phyloP scores from a whole-genome alignment of 2,329 filamentous ascomycete genomes.

The Microsporum canis region DNA sequence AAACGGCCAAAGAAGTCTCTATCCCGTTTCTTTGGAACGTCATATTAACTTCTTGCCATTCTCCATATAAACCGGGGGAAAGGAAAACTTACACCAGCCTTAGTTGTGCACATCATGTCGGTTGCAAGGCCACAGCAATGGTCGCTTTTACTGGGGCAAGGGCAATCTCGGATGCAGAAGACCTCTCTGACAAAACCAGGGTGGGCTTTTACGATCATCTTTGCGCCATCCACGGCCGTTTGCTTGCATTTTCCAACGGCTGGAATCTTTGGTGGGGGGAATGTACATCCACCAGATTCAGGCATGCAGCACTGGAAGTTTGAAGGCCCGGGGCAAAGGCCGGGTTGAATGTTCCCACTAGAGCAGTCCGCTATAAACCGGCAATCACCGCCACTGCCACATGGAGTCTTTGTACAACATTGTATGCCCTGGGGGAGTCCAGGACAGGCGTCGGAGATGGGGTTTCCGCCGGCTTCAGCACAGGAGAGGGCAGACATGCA shows the following conservation, averaged over 20 bases:
- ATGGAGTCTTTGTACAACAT: conserved; percentile 1
- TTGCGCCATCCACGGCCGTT: conserved; percentile 5
- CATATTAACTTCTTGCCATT: conserved; percentile 17
- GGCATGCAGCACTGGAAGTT: conserved; percentile 1
- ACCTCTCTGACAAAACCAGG: conserved; percentile 3
- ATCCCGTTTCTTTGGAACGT: conserved; percentile 14
- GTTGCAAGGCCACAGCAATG: conserved; percentile 8
- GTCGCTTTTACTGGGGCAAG: conserved; percentile 3
- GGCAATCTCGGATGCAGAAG: conserved; percentile 4
- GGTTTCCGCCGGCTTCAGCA: not conserved
- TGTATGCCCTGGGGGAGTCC: not conserved
- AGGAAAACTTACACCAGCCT: conserved; percentile 15
- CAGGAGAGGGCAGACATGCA: conserved; percentile 6
- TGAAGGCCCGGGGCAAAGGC: not conserved
- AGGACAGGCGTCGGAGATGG: conserved; percentile 1
- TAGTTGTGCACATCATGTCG: conserved; percentile 7
- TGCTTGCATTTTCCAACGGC: conserved; percentile 5
- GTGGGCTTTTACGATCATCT: not conserved
- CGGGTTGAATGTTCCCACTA: not conserved
- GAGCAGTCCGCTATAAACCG: not conserved
- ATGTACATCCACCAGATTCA: not conserved
- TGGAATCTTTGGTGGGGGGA: conserved; percentile 5
- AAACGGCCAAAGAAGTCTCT: conserved; percentile 30
- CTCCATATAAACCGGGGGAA: conserved; percentile 17
- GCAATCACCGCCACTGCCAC: conserved; percentile 1